phyloP scores from a whole-genome alignment of 23 red algal species.

The Gracilaria gracilis region DNA sequence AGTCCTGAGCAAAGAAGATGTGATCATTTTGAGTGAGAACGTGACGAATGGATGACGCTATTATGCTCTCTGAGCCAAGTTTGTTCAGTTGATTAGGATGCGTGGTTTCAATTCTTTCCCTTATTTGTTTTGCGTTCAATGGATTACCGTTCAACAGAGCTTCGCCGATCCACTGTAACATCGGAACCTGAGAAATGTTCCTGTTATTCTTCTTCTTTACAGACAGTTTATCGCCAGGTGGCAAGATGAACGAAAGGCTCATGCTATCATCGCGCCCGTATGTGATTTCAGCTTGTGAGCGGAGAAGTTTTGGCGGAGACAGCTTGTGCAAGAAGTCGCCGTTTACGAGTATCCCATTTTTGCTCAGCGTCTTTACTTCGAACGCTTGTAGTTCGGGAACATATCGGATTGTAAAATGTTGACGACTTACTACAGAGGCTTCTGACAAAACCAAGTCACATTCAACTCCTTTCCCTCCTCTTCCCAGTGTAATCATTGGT shows the following conservation, averaged over 20 bases:
- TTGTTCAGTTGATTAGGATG: constrained; percentile 41
- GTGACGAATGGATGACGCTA: constrained; percentile 59
- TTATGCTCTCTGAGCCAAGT: constrained; percentile 35
- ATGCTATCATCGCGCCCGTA: constrained; percentile 48
- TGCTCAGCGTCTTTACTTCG: constrained; percentile 73
- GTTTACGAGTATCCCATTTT: constrained; percentile 73
- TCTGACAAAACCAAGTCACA: constrained; percentile 52
- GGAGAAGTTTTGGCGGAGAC: constrained; percentile 43
- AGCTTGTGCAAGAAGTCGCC: constrained; percentile 51
- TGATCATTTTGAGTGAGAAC: constrained; percentile 75
- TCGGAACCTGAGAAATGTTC: constrained; percentile 18
- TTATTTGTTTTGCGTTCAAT: constrained; percentile 38
- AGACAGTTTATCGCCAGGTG: constrained; percentile 16
- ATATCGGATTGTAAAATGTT: constrained; percentile 69
- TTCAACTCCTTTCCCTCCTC: constrained; percentile 51
- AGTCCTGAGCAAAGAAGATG: constrained; percentile 54
- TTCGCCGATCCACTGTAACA: constrained; percentile 72
- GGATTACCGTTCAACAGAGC: constrained; percentile 14
- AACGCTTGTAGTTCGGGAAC: constrained; percentile 67
- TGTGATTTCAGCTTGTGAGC: constrained; percentile 63
- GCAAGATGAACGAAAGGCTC: constrained; percentile 59
- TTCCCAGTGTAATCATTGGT: constrained; percentile 59
- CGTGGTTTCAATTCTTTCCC: constrained; percentile 31
- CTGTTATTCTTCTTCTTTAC: constrained; percentile 46
- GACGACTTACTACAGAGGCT: constrained; percentile 51